Conservation (phyloP, 2,329 filamentous ascomycete genomes). For the Botrytis deweyae region DNA sequence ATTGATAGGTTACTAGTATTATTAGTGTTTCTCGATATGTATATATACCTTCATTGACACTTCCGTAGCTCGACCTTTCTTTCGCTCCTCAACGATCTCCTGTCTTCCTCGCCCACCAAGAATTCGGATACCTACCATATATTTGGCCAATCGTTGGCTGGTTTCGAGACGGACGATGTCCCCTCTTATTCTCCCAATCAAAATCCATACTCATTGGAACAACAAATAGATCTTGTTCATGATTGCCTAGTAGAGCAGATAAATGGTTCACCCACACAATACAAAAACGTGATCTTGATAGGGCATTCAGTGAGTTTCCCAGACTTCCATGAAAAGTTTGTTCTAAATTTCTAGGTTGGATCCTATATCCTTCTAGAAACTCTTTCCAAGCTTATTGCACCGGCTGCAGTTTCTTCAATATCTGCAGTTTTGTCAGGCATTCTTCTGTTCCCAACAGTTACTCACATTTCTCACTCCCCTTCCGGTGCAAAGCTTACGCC, state of each 20-base stretch:
- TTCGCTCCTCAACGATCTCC: conserved; percentile 51
- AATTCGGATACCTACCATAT: conserved; percentile 44
- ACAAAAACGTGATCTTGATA: conserved; percentile 62
- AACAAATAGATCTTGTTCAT: conserved; percentile 46
- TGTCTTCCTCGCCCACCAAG: conserved; percentile 46
- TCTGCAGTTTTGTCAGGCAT: conserved; percentile 46
- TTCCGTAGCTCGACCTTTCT: conserved; percentile 55
- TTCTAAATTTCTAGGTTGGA: conserved; percentile 48
- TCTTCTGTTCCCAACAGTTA: conserved; percentile 71
- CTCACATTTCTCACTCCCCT: conserved; percentile 65
- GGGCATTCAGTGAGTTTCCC: conserved; percentile 73
- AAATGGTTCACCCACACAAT: conserved; percentile 41
- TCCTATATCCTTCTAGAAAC: conserved; percentile 70
- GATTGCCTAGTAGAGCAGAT: conserved; percentile 27
- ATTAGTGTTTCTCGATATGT: conserved; percentile 14
- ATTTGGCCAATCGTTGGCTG: conserved; percentile 57
- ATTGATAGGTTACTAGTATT: conserved; percentile 68
- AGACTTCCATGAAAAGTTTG: conserved; percentile 67
- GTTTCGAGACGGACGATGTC: conserved; percentile 53
- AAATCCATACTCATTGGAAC: conserved; percentile 48
- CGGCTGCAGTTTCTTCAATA: conserved; percentile 34
- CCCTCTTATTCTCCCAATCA: conserved; percentile 39
- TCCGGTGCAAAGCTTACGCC: conserved; percentile 54
- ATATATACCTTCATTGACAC: background rate
- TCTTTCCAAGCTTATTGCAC: conserved; percentile 45